Evolutionary conservation across 768 basidiomycete genomes (phyloP).

Genomic region (Jaapia argillacea): DNA sequence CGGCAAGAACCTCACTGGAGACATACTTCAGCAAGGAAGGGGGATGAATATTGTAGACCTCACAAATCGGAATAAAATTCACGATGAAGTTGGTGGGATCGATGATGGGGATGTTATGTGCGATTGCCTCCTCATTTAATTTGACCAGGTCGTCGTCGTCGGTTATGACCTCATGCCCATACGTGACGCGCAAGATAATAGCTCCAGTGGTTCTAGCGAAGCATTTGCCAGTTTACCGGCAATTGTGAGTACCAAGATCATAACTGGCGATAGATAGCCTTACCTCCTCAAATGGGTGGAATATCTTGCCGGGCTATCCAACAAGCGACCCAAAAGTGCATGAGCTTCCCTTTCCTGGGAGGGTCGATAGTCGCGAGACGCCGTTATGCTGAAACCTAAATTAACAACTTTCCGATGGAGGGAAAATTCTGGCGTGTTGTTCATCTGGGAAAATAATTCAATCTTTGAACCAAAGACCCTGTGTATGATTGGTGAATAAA

Average conservation of each 20-base stretch:
- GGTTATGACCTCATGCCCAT: slow-evolving; percentile 13
- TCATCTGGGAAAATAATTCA: background rate
- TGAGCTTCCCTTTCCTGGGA: background rate
- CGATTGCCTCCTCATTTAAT: slow-evolving; percentile 3
- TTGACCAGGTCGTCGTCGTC: slow-evolving; percentile 7
- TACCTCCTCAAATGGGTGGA: background rate
- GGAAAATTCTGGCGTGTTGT: background rate
- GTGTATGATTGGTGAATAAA: background rate
- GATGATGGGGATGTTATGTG: background rate
- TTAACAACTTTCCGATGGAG: background rate
- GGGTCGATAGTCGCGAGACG: background rate
- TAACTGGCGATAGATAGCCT: no score
- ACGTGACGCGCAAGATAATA: slow-evolving; percentile 12
- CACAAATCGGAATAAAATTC: background rate
- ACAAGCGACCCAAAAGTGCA: background rate
- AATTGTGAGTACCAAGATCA: background rate
- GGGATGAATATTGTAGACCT: background rate
- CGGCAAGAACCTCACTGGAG: slow-evolving; percentile 11
- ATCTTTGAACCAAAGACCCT: background rate
- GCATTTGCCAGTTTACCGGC: background rate
- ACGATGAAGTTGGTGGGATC: slow-evolving; percentile 3
- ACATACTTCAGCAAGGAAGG: slow-evolving; percentile 1
- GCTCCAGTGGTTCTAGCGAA: slow-evolving; percentile 5
- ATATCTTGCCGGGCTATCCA: background rate
- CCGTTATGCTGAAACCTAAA: background rate